phyloP scores from a whole-genome alignment of 805 yeast species.

The Candida pini region DNA sequence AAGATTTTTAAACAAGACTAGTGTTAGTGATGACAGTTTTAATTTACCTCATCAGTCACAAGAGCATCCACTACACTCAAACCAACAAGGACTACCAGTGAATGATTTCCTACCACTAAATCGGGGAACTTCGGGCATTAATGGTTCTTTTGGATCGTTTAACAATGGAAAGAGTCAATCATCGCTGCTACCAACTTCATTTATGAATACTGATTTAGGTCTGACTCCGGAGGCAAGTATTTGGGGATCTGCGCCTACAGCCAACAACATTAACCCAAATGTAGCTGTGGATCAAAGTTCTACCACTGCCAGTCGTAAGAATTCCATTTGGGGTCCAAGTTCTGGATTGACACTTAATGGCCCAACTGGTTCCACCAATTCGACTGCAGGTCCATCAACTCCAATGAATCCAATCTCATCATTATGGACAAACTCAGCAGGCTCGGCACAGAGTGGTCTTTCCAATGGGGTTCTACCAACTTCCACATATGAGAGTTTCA shows the following conservation, averaged over 20 bases:
- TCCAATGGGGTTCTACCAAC: not conserved
- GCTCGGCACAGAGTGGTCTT: not conserved
- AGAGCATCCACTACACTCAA: slow-evolving; percentile 1
- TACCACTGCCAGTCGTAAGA: slow-evolving; percentile 10
- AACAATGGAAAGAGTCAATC: slow-evolving; percentile 1
- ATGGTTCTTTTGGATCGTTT: not conserved
- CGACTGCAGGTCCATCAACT: no score
- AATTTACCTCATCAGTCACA: slow-evolving; percentile 1
- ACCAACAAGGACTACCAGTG: slow-evolving; percentile 4
- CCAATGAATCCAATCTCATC: slow-evolving; percentile 5
- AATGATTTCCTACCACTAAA: slow-evolving; percentile 9
- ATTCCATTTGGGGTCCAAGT: slow-evolving; percentile 20
- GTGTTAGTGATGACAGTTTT: slow-evolving; percentile 2
- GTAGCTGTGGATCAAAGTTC: slow-evolving; percentile 2
- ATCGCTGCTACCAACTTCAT: slow-evolving; percentile 4
- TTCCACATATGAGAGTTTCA: not conserved
- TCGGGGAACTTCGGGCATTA: slow-evolving; percentile 8
- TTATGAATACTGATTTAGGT: slow-evolving; percentile 7
- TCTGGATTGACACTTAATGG: not conserved
- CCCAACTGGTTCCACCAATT: slow-evolving; percentile 1
- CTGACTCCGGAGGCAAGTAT: slow-evolving; percentile 3
- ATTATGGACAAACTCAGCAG: slow-evolving; percentile 11
- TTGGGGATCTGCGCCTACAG: slow-evolving; percentile 9
- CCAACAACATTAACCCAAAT: not conserved
- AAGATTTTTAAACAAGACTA: slow-evolving; percentile 14